phyloP scores from a whole-genome alignment of 2,329 filamentous ascomycete species.

The Penicillium sp. region DNA sequence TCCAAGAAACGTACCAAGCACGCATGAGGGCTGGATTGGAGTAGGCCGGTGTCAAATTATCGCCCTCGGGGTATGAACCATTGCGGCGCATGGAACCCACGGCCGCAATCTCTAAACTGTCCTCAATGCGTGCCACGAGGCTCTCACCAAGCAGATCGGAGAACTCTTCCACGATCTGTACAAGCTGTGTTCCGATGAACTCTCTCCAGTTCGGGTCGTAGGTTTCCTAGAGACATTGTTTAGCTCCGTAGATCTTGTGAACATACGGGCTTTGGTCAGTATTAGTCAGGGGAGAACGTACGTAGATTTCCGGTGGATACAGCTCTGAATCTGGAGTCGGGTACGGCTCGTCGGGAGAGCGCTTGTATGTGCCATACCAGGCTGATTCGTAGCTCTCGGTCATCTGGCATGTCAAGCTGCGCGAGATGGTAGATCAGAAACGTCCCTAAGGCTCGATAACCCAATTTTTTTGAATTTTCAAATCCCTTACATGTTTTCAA shows the following conservation, averaged over 20 bases:
- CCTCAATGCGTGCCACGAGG: conserved; percentile 43
- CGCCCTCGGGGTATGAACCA: conserved; percentile 43
- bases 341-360: conserved; percentile 53
- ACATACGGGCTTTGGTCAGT: too few species aligned
- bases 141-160: conserved; percentile 13
- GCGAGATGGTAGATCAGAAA: background rate
- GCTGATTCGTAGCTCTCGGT: conserved; percentile 18
- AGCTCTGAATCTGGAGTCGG: conserved; percentile 52
- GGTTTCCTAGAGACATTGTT: conserved; percentile 53
- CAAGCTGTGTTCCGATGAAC: conserved; percentile 63
- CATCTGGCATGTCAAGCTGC: conserved; percentile 18
- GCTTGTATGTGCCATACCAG: conserved; percentile 55
- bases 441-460: background rate
- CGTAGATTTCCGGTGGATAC: conserved; percentile 48
- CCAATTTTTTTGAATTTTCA: background rate
- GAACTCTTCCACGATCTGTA: conserved; percentile 64
- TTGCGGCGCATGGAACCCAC: conserved; percentile 49
- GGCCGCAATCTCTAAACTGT: conserved; percentile 42
- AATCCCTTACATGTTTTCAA: conserved; percentile 55
- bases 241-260: too few species aligned
- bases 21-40: conserved; percentile 51
- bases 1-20: conserved; percentile 46
- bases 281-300: conserved; percentile 1
- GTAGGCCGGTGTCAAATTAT: conserved; percentile 48
- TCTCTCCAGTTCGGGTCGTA: conserved; percentile 70